phyloP scores from a whole-genome alignment of 805 yeast genomes.

The Candida chilensis region DNA sequence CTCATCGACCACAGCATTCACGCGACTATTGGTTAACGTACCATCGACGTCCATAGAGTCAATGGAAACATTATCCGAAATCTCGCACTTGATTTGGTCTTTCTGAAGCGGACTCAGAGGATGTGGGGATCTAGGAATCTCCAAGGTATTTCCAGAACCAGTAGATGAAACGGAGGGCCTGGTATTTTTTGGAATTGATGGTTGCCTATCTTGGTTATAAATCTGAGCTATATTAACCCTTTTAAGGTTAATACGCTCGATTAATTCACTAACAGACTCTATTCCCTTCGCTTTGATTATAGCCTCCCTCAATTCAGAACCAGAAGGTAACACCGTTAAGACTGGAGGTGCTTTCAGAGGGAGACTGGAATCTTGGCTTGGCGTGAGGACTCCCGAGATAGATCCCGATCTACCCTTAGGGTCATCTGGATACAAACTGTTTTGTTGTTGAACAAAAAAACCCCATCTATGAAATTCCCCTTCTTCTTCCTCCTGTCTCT shows the following conservation, averaged over 20 bases:
- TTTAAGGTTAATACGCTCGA: slow-evolving; percentile 53
- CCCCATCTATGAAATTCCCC: slow-evolving; percentile 90
- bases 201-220: slow-evolving; percentile 24
- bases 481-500: slow-evolving; percentile 80
- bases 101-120: neutral
- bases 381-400: neutral
- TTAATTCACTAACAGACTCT: slow-evolving; percentile 58
- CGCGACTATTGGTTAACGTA: slow-evolving; percentile 4
- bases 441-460: slow-evolving; percentile 62
- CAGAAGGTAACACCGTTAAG: slow-evolving; percentile 40
- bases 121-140: neutral
- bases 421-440: slow-evolving; percentile 16
- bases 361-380: neutral
- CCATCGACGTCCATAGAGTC: slow-evolving; percentile 17
- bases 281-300: slow-evolving; percentile 72
- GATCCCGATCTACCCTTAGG: slow-evolving; percentile 2
- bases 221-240: slow-evolving; percentile 41
- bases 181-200: too few relatives aligned
- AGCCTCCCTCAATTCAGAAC: slow-evolving; percentile 45
- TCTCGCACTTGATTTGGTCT: too few relatives aligned
- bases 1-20: slow-evolving; percentile 50
- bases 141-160: too few relatives aligned
- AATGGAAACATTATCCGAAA: slow-evolving; percentile 6
- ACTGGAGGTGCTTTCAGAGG: neutral
- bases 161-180: too few relatives aligned